Conservation (phyloP, 1,284 basidiomycete genomes). For the Ustilago bromivora region DNA sequence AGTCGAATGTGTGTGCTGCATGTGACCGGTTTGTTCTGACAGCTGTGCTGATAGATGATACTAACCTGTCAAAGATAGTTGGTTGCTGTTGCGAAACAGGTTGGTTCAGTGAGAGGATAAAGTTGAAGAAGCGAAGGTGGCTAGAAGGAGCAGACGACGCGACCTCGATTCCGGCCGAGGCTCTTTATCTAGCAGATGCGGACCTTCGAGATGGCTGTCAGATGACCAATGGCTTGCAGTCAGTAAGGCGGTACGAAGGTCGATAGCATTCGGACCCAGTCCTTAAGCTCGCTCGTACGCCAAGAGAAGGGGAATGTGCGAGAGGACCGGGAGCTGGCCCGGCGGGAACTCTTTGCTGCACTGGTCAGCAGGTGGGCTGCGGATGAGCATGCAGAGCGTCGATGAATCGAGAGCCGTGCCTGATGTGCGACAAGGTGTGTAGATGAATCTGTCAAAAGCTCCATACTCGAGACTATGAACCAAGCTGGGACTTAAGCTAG, state of each 20-base stretch:
- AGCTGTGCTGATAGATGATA: background rate
- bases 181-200: background rate
- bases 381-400: background rate
- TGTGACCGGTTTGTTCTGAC: background rate
- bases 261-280: background rate
- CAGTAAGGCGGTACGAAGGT: background rate
- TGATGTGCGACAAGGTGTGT: background rate
- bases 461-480: background rate
- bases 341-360: background rate
- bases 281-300: background rate
- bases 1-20: background rate
- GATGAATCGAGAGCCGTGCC: background rate
- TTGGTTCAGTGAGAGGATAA: background rate
- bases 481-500: background rate
- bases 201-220: background rate
- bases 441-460: background rate
- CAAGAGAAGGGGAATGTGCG: background rate
- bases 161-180: conserved; percentile 1
- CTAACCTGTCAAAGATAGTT: conserved; percentile 9
- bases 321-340: background rate
- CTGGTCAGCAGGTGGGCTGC: background rate
- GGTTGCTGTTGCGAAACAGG: background rate
- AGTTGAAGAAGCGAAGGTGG: background rate
- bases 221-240: background rate
- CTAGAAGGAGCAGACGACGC: background rate